Conservation (phyloP, 1,139 yeast genomes). For the Blastobotrys indianensis region DNA sequence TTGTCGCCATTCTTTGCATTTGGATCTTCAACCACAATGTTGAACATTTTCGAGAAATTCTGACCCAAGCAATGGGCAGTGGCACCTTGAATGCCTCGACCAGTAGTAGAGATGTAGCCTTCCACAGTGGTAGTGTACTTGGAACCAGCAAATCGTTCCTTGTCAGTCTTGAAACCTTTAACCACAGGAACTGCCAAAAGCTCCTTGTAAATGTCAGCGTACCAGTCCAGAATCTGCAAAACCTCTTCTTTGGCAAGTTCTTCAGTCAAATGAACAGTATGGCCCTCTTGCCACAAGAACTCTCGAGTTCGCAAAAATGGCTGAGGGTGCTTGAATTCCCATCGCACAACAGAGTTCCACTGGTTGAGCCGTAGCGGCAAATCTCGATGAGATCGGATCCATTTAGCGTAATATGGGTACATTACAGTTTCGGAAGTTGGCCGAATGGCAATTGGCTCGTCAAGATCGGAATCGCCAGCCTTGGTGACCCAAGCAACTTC, state of each 20-base stretch:
- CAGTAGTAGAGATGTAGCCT: slow-evolving; percentile 96
- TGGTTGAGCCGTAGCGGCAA: slow-evolving; percentile 93
- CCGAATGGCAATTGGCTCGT: slow-evolving; percentile 97
- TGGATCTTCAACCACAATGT: slow-evolving; percentile 92
- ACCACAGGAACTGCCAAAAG: slow-evolving; percentile 95
- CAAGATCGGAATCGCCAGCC: slow-evolving; percentile 91
- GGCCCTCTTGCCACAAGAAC: slow-evolving; percentile 99
- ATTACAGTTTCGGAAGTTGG: slow-evolving; percentile 99
- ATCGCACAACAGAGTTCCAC: slow-evolving; percentile 99
- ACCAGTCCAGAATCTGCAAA: slow-evolving; percentile 75
- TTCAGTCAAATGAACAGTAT: slow-evolving; percentile 86
- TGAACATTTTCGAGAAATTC: slow-evolving; percentile 98
- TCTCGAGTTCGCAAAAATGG: slow-evolving; percentile 98
- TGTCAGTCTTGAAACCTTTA: slow-evolving; percentile 92
- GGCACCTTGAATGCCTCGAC: slow-evolving; percentile 99
- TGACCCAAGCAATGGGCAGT: slow-evolving; percentile 98
- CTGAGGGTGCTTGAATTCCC: slow-evolving; percentile 99
- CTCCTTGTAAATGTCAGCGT: slow-evolving; percentile 79
- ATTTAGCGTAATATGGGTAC: slow-evolving; percentile 98
- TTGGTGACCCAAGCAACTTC: slow-evolving; percentile 99
- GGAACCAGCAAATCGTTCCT: slow-evolving; percentile 98
- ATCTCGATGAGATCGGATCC: slow-evolving; percentile 98
- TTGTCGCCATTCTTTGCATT: slow-evolving; percentile 50
- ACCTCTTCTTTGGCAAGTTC: slow-evolving; percentile 83
- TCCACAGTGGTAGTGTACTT: slow-evolving; percentile 91